Evolutionary conservation across 331 rosid genomes (phyloP).

Genomic region (Pyracantha coccinea): DNA sequence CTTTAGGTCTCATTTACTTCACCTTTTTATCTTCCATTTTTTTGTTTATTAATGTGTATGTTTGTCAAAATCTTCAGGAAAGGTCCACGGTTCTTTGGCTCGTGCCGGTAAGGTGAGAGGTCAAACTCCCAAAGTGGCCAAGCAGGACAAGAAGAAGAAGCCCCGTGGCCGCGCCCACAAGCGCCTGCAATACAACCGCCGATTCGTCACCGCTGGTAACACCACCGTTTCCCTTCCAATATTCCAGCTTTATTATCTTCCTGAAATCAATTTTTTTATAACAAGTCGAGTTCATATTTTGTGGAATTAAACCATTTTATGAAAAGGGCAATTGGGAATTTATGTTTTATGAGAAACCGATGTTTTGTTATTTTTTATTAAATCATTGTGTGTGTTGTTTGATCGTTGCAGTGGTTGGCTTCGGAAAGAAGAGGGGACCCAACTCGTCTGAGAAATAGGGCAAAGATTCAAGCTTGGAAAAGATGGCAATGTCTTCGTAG

Average conservation of each 20-base stretch:
- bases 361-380: not conserved
- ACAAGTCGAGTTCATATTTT: no score
- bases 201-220: slow-evolving; percentile 17
- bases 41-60: not conserved
- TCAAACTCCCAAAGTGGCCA: slow-evolving; percentile 17
- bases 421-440: not conserved
- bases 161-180: slow-evolving; percentile 20
- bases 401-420: slow-evolving; percentile 10
- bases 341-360: not conserved
- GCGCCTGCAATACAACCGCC: slow-evolving; percentile 21
- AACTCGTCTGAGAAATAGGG: slow-evolving; percentile 14
- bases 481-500: slow-evolving; percentile 5
- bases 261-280: no score
- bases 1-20: not conserved
- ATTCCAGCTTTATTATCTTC: not conserved
- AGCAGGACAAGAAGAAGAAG: slow-evolving; percentile 23
- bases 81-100: slow-evolving; percentile 13
- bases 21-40: not conserved
- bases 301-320: no score
- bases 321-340: not conserved
- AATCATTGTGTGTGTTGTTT: not conserved
- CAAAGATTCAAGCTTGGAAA: not conserved
- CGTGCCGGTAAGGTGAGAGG: slow-evolving; percentile 19
- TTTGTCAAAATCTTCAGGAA: not conserved
- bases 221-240: not conserved